These are phyloP conservation scores for Endotrypanum monterogeii DNA, from an alignment of 208 protist species.

Conservation along the genomic window DNA sequence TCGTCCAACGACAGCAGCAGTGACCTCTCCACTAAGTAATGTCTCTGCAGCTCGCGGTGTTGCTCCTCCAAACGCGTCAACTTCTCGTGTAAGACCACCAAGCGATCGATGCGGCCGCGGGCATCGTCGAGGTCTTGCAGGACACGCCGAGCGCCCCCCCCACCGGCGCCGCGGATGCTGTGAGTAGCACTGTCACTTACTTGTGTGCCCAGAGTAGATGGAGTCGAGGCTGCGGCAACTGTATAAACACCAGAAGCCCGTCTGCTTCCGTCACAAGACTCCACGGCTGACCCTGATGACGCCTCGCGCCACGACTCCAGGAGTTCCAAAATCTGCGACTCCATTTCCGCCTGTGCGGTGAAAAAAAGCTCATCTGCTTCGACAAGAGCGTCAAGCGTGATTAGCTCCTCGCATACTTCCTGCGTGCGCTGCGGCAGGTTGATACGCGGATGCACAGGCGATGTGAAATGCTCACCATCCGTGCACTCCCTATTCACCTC, in stretches of 20 bases:
- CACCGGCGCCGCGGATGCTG: not conserved
- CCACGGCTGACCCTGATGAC: not conserved
- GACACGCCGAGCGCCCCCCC: constrained; percentile 17
- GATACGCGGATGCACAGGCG: not conserved
- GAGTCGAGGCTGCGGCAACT: not conserved
- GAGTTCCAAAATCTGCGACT: constrained; percentile 12
- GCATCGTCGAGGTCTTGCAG: constrained; percentile 15
- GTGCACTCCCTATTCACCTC: not conserved
- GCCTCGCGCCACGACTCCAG: constrained; percentile 13
- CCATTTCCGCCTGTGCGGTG: constrained; percentile 13
- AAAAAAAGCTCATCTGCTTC: constrained; percentile 24
- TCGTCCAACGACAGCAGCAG: constrained; percentile 11
- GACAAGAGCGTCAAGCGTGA: constrained; percentile 4
- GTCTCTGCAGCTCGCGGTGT: constrained; percentile 22
- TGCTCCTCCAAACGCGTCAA: constrained; percentile 19
- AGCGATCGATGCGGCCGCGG: constrained; percentile 2
- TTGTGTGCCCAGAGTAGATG: not conserved
- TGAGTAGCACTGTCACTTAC: not conserved
- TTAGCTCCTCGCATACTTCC: constrained; percentile 11
- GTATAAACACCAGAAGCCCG: constrained; percentile 15
- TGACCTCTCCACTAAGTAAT: constrained; percentile 30
- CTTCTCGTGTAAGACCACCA: constrained; percentile 18
- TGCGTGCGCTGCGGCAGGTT: constrained; percentile 7
- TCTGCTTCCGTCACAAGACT: constrained; percentile 9
- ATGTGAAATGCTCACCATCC: not conserved